Conservation (phyloP, 2,329 filamentous ascomycete species). For the Ophiostoma fasciatum region DNA sequence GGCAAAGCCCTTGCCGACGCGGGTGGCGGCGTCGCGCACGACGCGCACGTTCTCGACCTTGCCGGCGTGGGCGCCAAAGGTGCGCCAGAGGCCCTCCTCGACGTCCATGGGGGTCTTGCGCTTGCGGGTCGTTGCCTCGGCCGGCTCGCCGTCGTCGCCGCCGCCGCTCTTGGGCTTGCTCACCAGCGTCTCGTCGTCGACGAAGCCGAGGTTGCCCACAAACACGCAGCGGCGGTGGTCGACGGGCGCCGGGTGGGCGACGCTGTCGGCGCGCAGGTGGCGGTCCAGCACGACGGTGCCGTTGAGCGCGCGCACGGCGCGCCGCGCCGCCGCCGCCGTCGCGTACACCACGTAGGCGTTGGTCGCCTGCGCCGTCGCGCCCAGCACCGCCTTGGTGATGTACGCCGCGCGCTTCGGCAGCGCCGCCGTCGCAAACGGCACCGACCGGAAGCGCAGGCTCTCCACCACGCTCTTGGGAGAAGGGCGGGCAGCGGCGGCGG, state of each 20-base stretch:
- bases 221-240: slow-evolving; percentile 89
- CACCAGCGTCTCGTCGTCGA: slow-evolving; percentile 70
- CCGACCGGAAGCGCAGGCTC: slow-evolving; percentile 87
- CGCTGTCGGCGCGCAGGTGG: slow-evolving; percentile 79
- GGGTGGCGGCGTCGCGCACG: slow-evolving; percentile 73
- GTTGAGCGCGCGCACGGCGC: slow-evolving; percentile 65
- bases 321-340: slow-evolving; percentile 56
- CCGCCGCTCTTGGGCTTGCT: slow-evolving; percentile 41
- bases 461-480: slow-evolving; percentile 52
- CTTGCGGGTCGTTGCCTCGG: slow-evolving; percentile 14
- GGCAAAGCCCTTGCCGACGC: slow-evolving; percentile 91
- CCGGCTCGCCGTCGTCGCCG: slow-evolving; percentile 25
- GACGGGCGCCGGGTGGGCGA: slow-evolving; percentile 70
- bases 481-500: slow-evolving; percentile 25
- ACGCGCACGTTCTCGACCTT: slow-evolving; percentile 89
- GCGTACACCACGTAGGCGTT: slow-evolving; percentile 92
- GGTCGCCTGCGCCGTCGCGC: slow-evolving; percentile 77
- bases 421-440: slow-evolving; percentile 60
- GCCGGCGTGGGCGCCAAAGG: slow-evolving; percentile 57
- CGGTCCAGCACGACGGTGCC: slow-evolving; percentile 71
- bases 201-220: slow-evolving; percentile 89
- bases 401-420: slow-evolving; percentile 91
- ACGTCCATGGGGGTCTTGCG: slow-evolving; percentile 66
- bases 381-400: slow-evolving; percentile 81
- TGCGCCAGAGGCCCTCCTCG: slow-evolving; percentile 83